Evolutionary conservation across 2,329 filamentous ascomycete genomes (phyloP), one percentile per base, ranked within the genome.

Genomic region (Sordariomycetes sp.): DNA sequence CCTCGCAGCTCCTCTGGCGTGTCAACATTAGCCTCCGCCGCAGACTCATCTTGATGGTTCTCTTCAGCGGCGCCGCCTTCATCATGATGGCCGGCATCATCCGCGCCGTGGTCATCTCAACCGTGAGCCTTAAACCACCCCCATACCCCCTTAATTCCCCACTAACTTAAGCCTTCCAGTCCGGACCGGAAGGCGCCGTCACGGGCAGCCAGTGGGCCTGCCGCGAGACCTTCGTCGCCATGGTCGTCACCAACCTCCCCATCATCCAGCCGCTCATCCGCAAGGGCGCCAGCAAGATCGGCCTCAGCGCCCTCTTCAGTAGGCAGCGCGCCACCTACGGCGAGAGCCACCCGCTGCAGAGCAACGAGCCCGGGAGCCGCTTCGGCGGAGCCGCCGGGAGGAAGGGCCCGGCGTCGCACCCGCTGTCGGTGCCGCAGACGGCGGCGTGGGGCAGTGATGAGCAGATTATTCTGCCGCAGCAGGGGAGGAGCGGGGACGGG

Each of bases 221-320:
- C 37, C 69, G 71, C n/a, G 71, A 74, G 59, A 70, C 67, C 2
- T 73, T 73, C 55, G 71, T 73, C 52, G 67, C 72, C 37, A 66
- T 71, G 20, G 59, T 72, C 55, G 70, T 74, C 51, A 69, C 70
- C 16, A 73, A 74, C 54, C 61, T 65, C 0, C 66, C 65, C 1
- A 65, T 50, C 46, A 50, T 50, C 20, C 46, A 50, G n/a, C 46
- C 46, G 5, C n/a, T 50, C 20, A 20, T 50, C 46, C 46, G 46
- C 2, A 50, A 50, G 46, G 46, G 46, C n/a, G 46, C 46, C 46
- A 50, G 22, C 20, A 50, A 50, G n/a, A 50, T 50, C 46, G 46
- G 46, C 46, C 22, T 50, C 4, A 50, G 46, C 22, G 46, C 46
- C 46, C 46, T 50, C 46, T 50, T 50, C 46, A 50, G 46, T n/a